These are phyloP conservation scores for Euphrasia arctica DNA, from an alignment of 305 asterid species.

Conservation along the genomic window DNA sequence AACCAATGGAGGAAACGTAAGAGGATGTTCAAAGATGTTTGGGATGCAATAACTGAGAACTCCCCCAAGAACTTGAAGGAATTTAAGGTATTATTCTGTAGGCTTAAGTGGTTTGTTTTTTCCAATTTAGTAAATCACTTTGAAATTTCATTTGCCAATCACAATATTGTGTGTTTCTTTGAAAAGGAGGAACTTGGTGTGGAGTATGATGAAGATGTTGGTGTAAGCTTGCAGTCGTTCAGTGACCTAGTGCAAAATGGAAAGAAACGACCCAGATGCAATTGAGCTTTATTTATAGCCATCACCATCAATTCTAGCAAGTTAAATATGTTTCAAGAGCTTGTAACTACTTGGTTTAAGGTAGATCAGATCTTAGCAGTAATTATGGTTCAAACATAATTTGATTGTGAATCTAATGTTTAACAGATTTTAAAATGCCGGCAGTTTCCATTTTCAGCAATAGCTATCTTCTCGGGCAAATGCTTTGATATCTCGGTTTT, in stretches of 20 bases:
- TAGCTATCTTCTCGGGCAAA: too few species aligned
- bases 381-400: too few species aligned
- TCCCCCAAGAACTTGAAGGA: slow-evolving; percentile 84
- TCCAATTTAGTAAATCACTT: not conserved
- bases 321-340: slow-evolving; percentile 11
- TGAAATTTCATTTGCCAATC: not conserved
- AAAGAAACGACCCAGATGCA: slow-evolving; percentile 58
- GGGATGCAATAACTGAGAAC: slow-evolving; percentile 95
- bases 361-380: not conserved
- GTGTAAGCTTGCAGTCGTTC: slow-evolving; percentile 71
- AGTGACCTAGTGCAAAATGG: slow-evolving; percentile 49
- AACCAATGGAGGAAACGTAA: slow-evolving; percentile 88
- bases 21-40: slow-evolving; percentile 87
- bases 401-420: too few species aligned
- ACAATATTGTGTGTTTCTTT: slow-evolving; percentile 3
- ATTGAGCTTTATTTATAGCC: slow-evolving; percentile 26
- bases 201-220: slow-evolving; percentile 89
- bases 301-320: not conserved
- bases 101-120: not conserved
- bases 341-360: not conserved
- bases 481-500: too few species aligned
- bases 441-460: too few species aligned
- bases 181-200: slow-evolving; percentile 91
- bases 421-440: too few species aligned
- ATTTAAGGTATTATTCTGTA: slow-evolving; percentile 53